phyloP scores from a whole-genome alignment of 2,329 filamentous ascomycete species.

The Ophiostoma piceae region DNA sequence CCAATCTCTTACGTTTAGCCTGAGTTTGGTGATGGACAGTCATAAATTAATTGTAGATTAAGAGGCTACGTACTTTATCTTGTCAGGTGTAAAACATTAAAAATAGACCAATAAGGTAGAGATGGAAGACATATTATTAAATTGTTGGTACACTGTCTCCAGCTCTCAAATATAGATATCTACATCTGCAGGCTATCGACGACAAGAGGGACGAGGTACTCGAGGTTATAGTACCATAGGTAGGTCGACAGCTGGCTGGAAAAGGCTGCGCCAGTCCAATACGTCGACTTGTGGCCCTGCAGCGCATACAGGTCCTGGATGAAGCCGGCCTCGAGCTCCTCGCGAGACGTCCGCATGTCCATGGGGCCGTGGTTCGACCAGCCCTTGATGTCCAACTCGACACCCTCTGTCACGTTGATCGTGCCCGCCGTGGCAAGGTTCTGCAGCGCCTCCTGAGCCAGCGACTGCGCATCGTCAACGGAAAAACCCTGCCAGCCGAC shows the following conservation, averaged over 20 bases:
- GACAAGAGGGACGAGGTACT: slow-evolving; percentile 21
- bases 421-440: slow-evolving; percentile 29
- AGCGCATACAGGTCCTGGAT: slow-evolving; percentile 36
- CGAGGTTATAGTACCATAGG: slow-evolving; percentile 33
- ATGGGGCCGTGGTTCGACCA: slow-evolving; percentile 34
- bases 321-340: slow-evolving; percentile 35
- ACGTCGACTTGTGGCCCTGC: slow-evolving; percentile 39
- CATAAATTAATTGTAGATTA: neutral
- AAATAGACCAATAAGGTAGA: neutral
- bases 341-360: slow-evolving; percentile 32
- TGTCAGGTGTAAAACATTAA: neutral
- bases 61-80: neutral
- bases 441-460: slow-evolving; percentile 34
- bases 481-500: slow-evolving; percentile 28
- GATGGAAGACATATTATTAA: neutral
- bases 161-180: slow-evolving; percentile 32
- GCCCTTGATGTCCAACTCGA: slow-evolving; percentile 28
- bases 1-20: neutral
- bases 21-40: neutral
- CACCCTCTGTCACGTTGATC: slow-evolving; percentile 25
- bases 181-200: slow-evolving; percentile 13
- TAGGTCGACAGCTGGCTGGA: slow-evolving; percentile 33
- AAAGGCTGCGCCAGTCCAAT: slow-evolving; percentile 38
- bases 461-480: slow-evolving; percentile 29
- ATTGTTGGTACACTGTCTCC: neutral